Conservation (phyloP, 2,329 filamentous ascomycete species). For the Diplodia corticola region DNA sequence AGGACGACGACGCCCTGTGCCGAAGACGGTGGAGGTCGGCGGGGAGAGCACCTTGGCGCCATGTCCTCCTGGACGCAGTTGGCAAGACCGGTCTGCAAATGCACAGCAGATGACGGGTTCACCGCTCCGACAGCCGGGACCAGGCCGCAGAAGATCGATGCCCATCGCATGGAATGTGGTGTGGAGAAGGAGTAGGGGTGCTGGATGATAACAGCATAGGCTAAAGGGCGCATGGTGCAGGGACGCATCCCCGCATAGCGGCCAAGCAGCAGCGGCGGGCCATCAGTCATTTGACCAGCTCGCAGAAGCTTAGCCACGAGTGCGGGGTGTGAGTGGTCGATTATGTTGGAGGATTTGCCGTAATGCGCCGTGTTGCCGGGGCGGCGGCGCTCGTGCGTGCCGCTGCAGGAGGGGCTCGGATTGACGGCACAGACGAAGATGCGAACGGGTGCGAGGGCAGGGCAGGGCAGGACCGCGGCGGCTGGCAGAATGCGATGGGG, state of each 20-base stretch:
- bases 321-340: not conserved
- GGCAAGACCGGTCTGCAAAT: not conserved
- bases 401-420: not conserved
- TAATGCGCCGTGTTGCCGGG: not conserved
- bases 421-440: not conserved
- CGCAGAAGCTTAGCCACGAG: not conserved
- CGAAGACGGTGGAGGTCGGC: not conserved
- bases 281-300: conserved; percentile 11
- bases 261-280: not conserved
- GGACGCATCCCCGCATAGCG: not conserved
- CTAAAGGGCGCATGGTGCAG: conserved; percentile 9
- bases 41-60: not conserved
- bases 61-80: not conserved
- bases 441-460: not conserved
- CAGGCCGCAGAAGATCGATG: not conserved
- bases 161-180: not conserved
- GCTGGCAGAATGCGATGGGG: not conserved
- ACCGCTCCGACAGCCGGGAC: not conserved
- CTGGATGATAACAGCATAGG: not conserved
- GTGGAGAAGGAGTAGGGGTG: not conserved
- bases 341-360: not conserved
- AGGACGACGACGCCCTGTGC: not conserved
- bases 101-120: not conserved
- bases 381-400: not conserved
- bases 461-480: too few species aligned